A percentile compares a stretch with the other conserved stretches of the same genome.
phyloP scores from a whole-genome alignment of 257 asterid species.

The Nicotiana benthamiana region DNA sequence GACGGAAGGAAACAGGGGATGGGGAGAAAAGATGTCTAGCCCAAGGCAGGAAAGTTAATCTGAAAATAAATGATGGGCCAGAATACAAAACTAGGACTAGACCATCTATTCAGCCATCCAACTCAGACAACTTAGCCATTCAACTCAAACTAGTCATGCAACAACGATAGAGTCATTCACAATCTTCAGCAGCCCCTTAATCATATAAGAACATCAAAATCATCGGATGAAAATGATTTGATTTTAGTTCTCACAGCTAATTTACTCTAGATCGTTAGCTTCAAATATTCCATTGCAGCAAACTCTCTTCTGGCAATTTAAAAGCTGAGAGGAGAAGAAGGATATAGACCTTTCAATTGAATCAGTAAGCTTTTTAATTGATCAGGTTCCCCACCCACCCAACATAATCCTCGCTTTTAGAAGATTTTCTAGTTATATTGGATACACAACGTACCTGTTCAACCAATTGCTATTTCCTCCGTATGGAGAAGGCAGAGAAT shows the following conservation, averaged over 20 bases:
- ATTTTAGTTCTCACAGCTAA: background rate
- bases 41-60: background rate
- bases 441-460: background rate
- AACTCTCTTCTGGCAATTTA: background rate
- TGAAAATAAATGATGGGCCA: background rate
- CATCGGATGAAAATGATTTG: background rate
- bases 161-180: background rate
- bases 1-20: background rate
- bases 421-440: background rate
- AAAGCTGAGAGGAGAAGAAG: background rate
- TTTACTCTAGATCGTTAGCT: background rate
- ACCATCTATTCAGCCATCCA: background rate
- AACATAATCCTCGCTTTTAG: no score
- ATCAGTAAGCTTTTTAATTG: background rate
- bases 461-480: background rate
- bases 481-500: no score
- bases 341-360: background rate
- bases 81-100: background rate
- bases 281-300: background rate
- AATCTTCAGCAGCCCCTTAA: background rate
- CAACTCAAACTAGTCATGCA: background rate
- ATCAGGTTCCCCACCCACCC: background rate
- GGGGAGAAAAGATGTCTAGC: background rate
- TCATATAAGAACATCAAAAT: background rate
- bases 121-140: background rate